Base-by-base conservation (phyloP, 1,284 basidiomycete species). In the Microbotryum intermedium region DNA sequence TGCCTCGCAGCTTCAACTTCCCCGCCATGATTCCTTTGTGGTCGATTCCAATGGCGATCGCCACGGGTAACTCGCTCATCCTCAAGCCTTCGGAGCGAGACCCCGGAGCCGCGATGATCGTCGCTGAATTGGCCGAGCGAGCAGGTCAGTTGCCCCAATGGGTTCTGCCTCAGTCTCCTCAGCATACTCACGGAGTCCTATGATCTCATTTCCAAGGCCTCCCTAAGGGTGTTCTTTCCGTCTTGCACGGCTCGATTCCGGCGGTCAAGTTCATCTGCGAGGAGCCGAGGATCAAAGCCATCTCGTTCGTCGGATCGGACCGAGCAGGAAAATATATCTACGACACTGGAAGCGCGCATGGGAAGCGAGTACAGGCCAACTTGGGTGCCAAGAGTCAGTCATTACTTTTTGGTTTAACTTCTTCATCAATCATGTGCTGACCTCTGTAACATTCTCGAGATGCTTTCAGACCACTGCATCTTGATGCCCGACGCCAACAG, bases 251-350 rank as follows among this genome's bases (percentile, higher is more conserved):
- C 29, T 84, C 85, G 21, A 84, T 88, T 30, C 83, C 86, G 10
- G 90, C 88, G 1, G 94, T 98, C 58, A 95, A 97, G 72, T 84
- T 87, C 29, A 89, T 98, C 64, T 97, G 92, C 74, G 92, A 97
- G 74, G 83, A 93, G 73, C 86, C 90, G 18, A 77, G 80, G 8
- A 91, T 97, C 78, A 91, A 85, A 73, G 94, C 93, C 10, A 92
- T 97, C 74, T 90, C 88, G 68, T 97, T 98, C 73, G 94, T 98
- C n/a, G 94, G 94, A 26, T 90, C 91, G 46, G 90, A 98, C 76
- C 81, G 81, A 48, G 94, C 94, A 16, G 94, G 94, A 48, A 85
- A 84, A 68, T 92, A 97, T 73, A 97, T 98, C 68, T 97, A 91
- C 74, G 83, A 92, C 69, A 81, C 90, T 84, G 84, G 70, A 68